phyloP scores from a whole-genome alignment of 306 rosid species.

The Vigna hirtella region DNA sequence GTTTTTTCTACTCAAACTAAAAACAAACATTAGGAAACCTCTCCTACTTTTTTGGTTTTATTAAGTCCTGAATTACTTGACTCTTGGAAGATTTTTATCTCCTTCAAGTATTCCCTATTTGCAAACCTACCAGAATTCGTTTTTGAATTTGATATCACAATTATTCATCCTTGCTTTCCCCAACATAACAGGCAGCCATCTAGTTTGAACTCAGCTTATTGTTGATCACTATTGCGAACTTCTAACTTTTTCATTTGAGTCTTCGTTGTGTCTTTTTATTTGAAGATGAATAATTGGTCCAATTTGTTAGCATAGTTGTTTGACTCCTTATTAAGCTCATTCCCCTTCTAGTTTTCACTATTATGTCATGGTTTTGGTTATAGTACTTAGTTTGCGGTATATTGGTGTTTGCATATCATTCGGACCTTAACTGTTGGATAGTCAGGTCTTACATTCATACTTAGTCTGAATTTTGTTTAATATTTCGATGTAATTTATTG shows the following conservation, averaged over 20 bases:
- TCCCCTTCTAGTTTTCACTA: neutral
- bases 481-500: too few species aligned
- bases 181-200: neutral
- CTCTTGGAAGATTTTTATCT: neutral
- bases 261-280: neutral
- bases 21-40: too few species aligned
- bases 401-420: too few species aligned
- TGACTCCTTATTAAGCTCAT: neutral
- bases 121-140: neutral
- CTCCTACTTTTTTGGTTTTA: neutral
- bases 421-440: too few species aligned
- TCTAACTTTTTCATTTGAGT: slow-evolving; percentile 15
- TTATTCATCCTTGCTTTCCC: slow-evolving; percentile 3
- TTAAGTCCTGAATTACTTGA: neutral
- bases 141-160: neutral
- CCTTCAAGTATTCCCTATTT: slow-evolving; percentile 3
- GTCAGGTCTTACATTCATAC: too few species aligned
- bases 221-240: slow-evolving; percentile 31
- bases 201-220: neutral
- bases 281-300: neutral
- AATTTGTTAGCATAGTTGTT: neutral
- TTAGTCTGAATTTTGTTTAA: too few species aligned
- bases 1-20: too few species aligned
- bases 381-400: neutral
- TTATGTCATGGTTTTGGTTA: slow-evolving; percentile 1